Conservation (phyloP, 257 asterid species). For the Nicotiana otophora region DNA sequence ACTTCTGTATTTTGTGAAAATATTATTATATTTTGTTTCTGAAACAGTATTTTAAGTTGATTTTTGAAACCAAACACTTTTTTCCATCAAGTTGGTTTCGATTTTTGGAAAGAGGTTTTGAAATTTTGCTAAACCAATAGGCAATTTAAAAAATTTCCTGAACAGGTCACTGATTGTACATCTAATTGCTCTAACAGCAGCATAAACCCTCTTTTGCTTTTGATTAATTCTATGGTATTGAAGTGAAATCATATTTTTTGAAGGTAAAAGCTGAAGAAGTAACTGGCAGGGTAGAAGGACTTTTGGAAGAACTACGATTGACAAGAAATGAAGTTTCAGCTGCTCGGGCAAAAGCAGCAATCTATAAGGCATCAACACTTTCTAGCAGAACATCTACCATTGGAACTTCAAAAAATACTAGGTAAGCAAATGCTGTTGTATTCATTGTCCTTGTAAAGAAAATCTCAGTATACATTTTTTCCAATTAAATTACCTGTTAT, state of each 20-base stretch:
- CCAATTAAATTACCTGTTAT: neutral
- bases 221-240: neutral
- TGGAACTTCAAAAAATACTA: conserved; percentile 51
- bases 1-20: neutral
- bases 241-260: neutral
- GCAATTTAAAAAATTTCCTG: neutral
- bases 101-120: neutral
- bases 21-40: neutral
- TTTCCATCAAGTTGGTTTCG: neutral
- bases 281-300: conserved; percentile 55
- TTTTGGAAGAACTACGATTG: conserved; percentile 70
- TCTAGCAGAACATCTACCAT: conserved; percentile 42
- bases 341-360: conserved; percentile 76
- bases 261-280: conserved; percentile 95
- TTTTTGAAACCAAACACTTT: neutral
- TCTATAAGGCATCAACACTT: conserved; percentile 65
- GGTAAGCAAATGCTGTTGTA: conserved; percentile 28
- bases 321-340: conserved; percentile 67
- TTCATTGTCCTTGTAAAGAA: neutral
- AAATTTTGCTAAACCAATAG: neutral
- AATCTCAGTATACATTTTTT: neutral
- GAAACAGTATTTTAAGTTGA: neutral
- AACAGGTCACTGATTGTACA: neutral
- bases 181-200: neutral
- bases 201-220: neutral